Base-by-base conservation (phyloP, 2,329 filamentous ascomycete genomes). In the Myriosclerotinia scirpicola region DNA sequence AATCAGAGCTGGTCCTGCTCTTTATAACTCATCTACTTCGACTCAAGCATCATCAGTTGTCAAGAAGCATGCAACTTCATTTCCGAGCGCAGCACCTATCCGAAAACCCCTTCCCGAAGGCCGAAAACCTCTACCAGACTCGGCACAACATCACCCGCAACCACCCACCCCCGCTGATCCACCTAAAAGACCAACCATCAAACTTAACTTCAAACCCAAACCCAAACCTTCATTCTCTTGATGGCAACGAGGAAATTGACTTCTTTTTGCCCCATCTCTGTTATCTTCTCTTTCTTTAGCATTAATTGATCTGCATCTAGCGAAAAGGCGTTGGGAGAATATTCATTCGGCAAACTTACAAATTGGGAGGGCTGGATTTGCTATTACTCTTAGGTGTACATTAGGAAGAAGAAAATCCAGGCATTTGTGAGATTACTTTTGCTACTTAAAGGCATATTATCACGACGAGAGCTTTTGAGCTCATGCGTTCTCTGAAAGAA, bases 271-370 rank as follows among this genome's bases (percentile, higher is more conserved):
- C 8, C 34, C 9, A 38, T 22, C 9, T 50, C 58, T 67, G 34
- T 42, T 60, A 22, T 36, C n/a, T 26, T 15, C 7, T 6, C 50
- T 22, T 50, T 53, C 42, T 56, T 20, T 54, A 17, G 62, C 66
- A 69, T 68, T 56, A 62, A 22, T 44, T 30, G 38, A 40, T 48
- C 26, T 66, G 71, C 67, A 74, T 73, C 72, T 74, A 75, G 71
- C 72, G 73, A 73, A 71, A 71, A 61, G 71, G 72, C 69, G 71
- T 69, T 53, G 44, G 48, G 46, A 48, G 17, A 30, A 34, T 53
- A 54, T 64, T 55, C 62, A 54, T 61, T 44, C n/a, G 3, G 54
- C 63, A 64, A 59, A 52, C 52, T 62, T 53, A 26, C 53, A 61
- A 42, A 59, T 44, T 9, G 17, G 36, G n/a, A 38, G 20, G 40